These are phyloP conservation scores for Podospora fimiseda DNA, from an alignment of 495 filamentous ascomycete genomes.

Conservation along the genomic window DNA sequence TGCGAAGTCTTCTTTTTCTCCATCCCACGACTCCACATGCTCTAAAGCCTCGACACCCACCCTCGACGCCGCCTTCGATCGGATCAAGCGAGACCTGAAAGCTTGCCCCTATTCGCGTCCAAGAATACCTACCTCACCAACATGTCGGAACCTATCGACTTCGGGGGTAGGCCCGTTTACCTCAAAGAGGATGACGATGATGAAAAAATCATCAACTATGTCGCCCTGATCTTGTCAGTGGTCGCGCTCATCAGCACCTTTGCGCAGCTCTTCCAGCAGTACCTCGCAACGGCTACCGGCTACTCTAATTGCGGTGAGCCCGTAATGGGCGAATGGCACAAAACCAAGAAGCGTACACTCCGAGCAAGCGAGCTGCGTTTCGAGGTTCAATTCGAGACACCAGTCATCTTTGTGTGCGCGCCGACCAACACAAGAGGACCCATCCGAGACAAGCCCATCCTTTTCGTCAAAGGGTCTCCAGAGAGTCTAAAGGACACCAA, in stretches of 20 bases:
- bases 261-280: conserved; percentile 39
- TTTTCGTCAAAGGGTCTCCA: conserved; percentile 34
- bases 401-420: conserved; percentile 42
- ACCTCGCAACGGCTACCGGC: conserved; percentile 36
- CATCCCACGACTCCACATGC: too few relatives aligned
- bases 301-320: conserved; percentile 35
- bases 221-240: conserved; percentile 31
- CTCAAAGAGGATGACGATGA: background rate
- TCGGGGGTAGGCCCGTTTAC: background rate
- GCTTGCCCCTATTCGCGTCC: background rate
- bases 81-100: background rate
- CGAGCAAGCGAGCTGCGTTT: conserved; percentile 39
- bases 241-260: conserved; percentile 34
- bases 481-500: conserved; percentile 31
- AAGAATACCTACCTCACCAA: background rate
- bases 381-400: conserved; percentile 44
- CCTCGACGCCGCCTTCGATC: too few relatives aligned
- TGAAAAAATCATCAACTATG: conserved; percentile 16
- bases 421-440: conserved; percentile 36
- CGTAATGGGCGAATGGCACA: conserved; percentile 42
- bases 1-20: background rate
- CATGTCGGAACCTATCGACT: conserved; percentile 2
- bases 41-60: background rate
- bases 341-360: conserved; percentile 35
- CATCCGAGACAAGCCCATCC: conserved; percentile 26